Conservation (phyloP, 1,284 basidiomycete species). For the Malassezia psittaci region DNA sequence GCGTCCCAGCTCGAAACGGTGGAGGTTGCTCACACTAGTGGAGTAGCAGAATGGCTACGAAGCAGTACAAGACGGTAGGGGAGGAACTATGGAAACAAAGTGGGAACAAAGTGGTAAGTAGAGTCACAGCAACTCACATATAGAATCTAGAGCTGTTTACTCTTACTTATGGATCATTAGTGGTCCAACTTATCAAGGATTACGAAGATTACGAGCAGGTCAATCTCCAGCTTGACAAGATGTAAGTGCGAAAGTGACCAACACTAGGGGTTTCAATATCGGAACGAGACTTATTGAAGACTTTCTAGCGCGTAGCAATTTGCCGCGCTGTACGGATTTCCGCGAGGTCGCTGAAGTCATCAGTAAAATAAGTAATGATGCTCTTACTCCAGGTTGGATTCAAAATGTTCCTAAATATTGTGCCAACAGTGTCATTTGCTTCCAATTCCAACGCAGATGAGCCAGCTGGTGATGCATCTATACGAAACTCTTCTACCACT, state of each 20-base stretch:
- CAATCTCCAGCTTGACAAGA: constrained; percentile 59
- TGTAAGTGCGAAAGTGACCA: constrained; percentile 48
- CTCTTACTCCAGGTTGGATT: constrained; percentile 56
- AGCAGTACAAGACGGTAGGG: constrained; percentile 40
- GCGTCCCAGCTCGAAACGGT: too few relatives aligned
- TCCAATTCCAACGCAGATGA: constrained; percentile 20
- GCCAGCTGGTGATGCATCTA: constrained; percentile 38
- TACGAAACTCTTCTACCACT: not conserved
- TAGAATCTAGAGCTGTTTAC: constrained; percentile 89
- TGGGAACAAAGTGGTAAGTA: constrained; percentile 45
- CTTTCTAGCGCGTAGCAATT: constrained; percentile 73
- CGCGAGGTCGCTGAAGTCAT: constrained; percentile 62
- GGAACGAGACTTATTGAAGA: constrained; percentile 93
- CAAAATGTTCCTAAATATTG: constrained; percentile 91
- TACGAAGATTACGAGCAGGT: constrained; percentile 90
- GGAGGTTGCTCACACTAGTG: too few relatives aligned
- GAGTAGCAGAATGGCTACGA: constrained; percentile 19
- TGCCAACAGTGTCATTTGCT: constrained; percentile 66
- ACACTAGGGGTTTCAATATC: constrained; percentile 88
- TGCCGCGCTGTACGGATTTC: constrained; percentile 69
- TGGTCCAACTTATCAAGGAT: constrained; percentile 96
- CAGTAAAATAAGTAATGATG: constrained; percentile 49
- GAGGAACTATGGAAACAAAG: constrained; percentile 46
- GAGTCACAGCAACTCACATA: not conserved
- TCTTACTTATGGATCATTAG: constrained; percentile 89